Evolutionary conservation across 2,329 filamentous ascomycete species (phyloP).

Genomic region (Rhynchosporium agropyri): DNA sequence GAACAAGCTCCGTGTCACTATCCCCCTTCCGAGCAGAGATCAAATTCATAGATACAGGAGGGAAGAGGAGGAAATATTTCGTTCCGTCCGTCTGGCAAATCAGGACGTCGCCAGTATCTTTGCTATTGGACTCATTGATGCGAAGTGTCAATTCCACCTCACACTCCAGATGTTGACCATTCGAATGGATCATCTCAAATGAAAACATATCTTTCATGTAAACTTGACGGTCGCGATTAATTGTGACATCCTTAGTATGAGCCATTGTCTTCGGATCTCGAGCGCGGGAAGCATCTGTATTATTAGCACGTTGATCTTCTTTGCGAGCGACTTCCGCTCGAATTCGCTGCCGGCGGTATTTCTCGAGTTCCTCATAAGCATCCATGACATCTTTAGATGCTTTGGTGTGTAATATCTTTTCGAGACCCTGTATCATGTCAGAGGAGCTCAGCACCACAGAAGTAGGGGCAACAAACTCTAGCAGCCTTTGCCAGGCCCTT

Average conservation of each 20-base stretch:
- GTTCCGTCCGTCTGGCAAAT: conserved; percentile 84
- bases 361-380: conserved; percentile 68
- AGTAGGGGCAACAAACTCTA: conserved; percentile 53
- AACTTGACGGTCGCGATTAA: conserved; percentile 81
- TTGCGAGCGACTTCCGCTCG: conserved; percentile 73
- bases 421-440: conserved; percentile 30
- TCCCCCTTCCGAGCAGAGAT: conserved; percentile 83
- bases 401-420: conserved; percentile 47
- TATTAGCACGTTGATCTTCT: conserved; percentile 83
- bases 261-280: conserved; percentile 79
- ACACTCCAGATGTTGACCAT: conserved; percentile 85
- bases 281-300: conserved; percentile 78
- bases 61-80: conserved; percentile 82
- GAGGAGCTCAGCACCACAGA: conserved; percentile 21
- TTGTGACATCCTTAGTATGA: conserved; percentile 67
- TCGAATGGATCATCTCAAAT: conserved; percentile 83
- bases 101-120: conserved; percentile 79
- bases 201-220: conserved; percentile 89
- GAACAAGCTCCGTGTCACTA: conserved; percentile 68
- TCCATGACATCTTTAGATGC: conserved; percentile 40
- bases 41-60: conserved; percentile 73
- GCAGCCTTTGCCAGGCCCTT: conserved; percentile 87
- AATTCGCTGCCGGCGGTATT: conserved; percentile 72
- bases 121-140: conserved; percentile 71
- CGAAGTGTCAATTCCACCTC: conserved; percentile 84